Evolutionary conservation across 768 basidiomycete genomes (phyloP).

Genomic region (Guyanaporus albipodus): DNA sequence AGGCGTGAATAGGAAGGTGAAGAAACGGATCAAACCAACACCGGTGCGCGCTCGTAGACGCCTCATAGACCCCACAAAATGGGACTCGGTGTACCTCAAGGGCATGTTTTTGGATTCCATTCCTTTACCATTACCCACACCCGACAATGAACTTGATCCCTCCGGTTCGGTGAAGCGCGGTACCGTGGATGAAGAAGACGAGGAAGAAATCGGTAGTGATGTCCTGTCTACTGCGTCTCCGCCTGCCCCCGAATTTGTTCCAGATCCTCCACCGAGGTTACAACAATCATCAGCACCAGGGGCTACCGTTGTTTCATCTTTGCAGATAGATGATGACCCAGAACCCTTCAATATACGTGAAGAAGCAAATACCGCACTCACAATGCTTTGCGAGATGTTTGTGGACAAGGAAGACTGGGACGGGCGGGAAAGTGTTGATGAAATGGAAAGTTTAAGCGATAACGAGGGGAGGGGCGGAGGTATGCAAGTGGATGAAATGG

Average conservation of each 20-base stretch:
- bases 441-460: slow-evolving; percentile 40
- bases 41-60: slow-evolving; percentile 54
- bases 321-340: not conserved
- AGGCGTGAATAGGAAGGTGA: slow-evolving; percentile 32
- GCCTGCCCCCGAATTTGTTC: not conserved
- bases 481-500: slow-evolving; percentile 22
- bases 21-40: slow-evolving; percentile 45
- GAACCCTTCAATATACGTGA: slow-evolving; percentile 4
- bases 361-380: slow-evolving; percentile 16
- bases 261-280: not conserved
- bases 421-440: slow-evolving; percentile 55
- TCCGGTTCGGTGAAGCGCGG: not conserved
- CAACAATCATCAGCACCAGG: not conserved
- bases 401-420: slow-evolving; percentile 55
- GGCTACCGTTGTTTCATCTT: not conserved
- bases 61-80: slow-evolving; percentile 70
- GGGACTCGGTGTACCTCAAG: slow-evolving; percentile 65
- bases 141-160: not conserved
- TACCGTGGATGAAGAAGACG: not conserved
- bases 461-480: not conserved
- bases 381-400: slow-evolving; percentile 51
- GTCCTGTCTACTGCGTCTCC: not conserved
- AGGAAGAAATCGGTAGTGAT: not conserved
- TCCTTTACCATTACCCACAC: not conserved
- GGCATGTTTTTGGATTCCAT: slow-evolving; percentile 59